These are phyloP conservation scores for Fusarium sp. DNA, from an alignment of 2,329 filamentous ascomycete genomes.

Conservation along the genomic window DNA sequence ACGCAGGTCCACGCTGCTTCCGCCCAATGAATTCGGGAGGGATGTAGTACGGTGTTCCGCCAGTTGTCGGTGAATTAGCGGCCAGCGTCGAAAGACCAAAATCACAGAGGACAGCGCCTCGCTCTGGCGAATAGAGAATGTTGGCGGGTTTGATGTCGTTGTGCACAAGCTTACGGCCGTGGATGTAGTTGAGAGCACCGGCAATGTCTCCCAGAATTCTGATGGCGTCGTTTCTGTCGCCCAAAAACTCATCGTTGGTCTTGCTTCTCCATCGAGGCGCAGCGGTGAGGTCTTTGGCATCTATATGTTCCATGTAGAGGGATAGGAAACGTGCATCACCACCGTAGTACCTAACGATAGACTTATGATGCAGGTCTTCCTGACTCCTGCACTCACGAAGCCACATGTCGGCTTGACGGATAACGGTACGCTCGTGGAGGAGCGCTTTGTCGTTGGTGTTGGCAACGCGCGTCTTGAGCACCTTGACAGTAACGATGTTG, in stretches of 20 bases:
- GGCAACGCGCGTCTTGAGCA: conserved; percentile 66
- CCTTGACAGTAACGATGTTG: conserved; percentile 70
- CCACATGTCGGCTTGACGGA: conserved; percentile 72
- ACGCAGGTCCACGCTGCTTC: conserved; percentile 66
- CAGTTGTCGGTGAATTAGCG: conserved; percentile 61
- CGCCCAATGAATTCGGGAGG: conserved; percentile 71
- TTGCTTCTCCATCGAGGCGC: conserved; percentile 64
- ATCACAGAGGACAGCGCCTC: conserved; percentile 72
- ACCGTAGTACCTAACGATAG: conserved; percentile 70
- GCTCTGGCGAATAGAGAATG: conserved; percentile 70
- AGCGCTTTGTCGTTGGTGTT: conserved; percentile 60
- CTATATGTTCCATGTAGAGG: conserved; percentile 72
- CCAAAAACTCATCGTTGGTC: conserved; percentile 64
- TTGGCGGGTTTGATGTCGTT: conserved; percentile 75
- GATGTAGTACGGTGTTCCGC: conserved; percentile 73
- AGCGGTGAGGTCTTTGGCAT: conserved; percentile 67
- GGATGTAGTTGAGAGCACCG: conserved; percentile 68
- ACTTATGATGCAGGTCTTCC: conserved; percentile 67
- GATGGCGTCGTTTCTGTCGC: conserved; percentile 62
- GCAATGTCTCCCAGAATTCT: conserved; percentile 68
- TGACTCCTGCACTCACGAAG: conserved; percentile 70
- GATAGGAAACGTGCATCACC: conserved; percentile 72
- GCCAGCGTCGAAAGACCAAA: conserved; percentile 68
- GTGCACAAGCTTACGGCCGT: conserved; percentile 66
- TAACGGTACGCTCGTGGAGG: conserved; percentile 67